These are phyloP conservation scores for Pyricularia sp. DNA, from an alignment of 2,329 filamentous ascomycete genomes.

Conservation along the genomic window DNA sequence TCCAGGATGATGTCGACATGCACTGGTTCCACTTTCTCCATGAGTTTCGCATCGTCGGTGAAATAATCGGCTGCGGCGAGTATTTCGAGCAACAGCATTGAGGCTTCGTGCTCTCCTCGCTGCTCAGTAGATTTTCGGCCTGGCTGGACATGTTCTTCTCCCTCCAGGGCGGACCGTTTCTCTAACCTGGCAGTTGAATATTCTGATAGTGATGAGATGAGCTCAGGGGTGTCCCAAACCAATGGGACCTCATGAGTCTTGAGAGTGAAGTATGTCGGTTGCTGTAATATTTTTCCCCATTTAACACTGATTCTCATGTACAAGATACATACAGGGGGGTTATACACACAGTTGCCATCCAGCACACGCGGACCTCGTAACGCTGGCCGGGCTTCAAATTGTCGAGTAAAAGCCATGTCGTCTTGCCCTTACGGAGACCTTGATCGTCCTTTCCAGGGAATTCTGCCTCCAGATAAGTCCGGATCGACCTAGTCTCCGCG, in stretches of 20 bases:
- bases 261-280: conserved; percentile 75
- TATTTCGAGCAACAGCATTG: conserved; percentile 64
- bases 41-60: conserved; percentile 62
- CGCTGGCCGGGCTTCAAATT: conserved; percentile 60
- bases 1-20: conserved; percentile 78
- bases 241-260: conserved; percentile 51
- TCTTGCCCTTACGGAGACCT: conserved; percentile 38
- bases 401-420: conserved; percentile 74
- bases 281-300: conserved; percentile 35
- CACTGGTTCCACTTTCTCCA: conserved; percentile 66
- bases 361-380: conserved; percentile 90
- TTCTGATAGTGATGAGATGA: conserved; percentile 54
- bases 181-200: conserved; percentile 47
- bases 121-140: not conserved
- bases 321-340: not conserved
- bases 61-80: conserved; percentile 78
- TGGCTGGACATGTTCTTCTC: not conserved
- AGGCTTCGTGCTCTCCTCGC: conserved; percentile 22
- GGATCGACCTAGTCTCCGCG: conserved; percentile 31
- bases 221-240: conserved; percentile 51
- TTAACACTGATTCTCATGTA: not conserved
- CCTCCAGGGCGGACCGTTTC: conserved; percentile 9
- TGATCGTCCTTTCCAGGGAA: conserved; percentile 45
- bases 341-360: conserved; percentile 74
- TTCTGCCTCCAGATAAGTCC: conserved; percentile 54